phyloP scores from a whole-genome alignment of 352 stramenopile species.

The Phytopythium litorale region DNA sequence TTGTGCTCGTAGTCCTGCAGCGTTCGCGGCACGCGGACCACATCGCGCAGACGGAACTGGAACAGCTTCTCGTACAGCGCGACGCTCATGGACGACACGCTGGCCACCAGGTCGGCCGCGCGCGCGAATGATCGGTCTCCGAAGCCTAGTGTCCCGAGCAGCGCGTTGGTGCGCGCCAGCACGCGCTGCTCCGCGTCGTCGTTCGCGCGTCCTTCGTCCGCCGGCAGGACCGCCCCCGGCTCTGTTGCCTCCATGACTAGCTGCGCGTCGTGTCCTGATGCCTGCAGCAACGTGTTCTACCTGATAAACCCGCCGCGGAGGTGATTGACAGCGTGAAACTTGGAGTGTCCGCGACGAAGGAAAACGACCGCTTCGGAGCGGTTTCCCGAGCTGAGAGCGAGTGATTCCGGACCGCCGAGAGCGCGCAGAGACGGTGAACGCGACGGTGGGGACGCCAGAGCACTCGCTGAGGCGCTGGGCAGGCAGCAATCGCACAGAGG shows the following conservation, averaged over 20 bases:
- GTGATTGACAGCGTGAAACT: background rate
- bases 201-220: background rate
- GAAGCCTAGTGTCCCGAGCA: slow-evolving; percentile 78
- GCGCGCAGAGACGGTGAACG: background rate
- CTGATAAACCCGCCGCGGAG: background rate
- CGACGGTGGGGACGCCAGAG: background rate
- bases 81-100: slow-evolving; percentile 90
- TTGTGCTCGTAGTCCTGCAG: slow-evolving; percentile 84
- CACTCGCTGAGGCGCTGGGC: background rate
- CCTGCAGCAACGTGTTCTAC: no score
- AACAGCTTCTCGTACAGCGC: slow-evolving; percentile 91
- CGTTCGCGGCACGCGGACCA: slow-evolving; percentile 58
- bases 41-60: slow-evolving; percentile 67
- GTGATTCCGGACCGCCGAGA: background rate
- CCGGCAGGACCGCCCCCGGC: background rate
- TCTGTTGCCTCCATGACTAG: background rate
- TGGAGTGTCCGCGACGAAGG: background rate
- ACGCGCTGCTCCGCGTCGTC: slow-evolving; percentile 4
- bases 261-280: background rate
- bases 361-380: background rate
- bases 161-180: slow-evolving; percentile 60
- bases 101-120: slow-evolving; percentile 78
- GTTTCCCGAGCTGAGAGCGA: background rate
- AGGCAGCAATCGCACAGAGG: background rate
- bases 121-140: slow-evolving; percentile 71